Evolutionary conservation across 73 alveolate species (phyloP).

Genomic region (Loxodes magnus): DNA sequence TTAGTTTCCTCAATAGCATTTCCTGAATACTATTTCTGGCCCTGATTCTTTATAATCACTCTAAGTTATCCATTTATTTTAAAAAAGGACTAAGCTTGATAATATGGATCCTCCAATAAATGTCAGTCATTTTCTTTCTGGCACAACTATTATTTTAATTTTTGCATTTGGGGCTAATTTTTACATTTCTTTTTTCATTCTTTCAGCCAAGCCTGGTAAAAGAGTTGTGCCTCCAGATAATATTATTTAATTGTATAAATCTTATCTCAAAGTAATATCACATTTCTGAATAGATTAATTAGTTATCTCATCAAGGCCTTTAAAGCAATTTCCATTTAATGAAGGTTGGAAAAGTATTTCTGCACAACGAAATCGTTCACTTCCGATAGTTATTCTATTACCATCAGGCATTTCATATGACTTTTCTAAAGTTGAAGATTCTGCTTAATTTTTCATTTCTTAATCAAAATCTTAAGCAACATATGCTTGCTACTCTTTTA

Average conservation of each 20-base stretch:
- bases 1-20: slow-evolving; percentile 74
- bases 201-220: slow-evolving; percentile 89
- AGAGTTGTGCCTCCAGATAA: slow-evolving; percentile 94
- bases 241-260: slow-evolving; percentile 75
- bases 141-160: slow-evolving; percentile 44
- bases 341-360: slow-evolving; percentile 73
- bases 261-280: slow-evolving; percentile 90
- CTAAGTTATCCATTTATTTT: slow-evolving; percentile 91
- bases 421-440: slow-evolving; percentile 35
- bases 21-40: slow-evolving; percentile 83
- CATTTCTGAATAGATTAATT: slow-evolving; percentile 82
- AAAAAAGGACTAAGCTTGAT: slow-evolving; percentile 45
- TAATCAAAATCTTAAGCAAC: slow-evolving; percentile 67
- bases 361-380: slow-evolving; percentile 65
- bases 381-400: slow-evolving; percentile 36
- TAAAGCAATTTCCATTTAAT: slow-evolving; percentile 60
- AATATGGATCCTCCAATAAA: slow-evolving; percentile 76
- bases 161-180: slow-evolving; percentile 78
- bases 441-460: slow-evolving; percentile 46
- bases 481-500: slow-evolving; percentile 80
- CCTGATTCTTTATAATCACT: slow-evolving; percentile 95
- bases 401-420: slow-evolving; percentile 64
- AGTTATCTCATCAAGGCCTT: slow-evolving; percentile 80
- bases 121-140: slow-evolving; percentile 43
- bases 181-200: slow-evolving; percentile 81